phyloP scores from a whole-genome alignment of 768 basidiomycete species.

The Lanmaoa pseudosensibilis region DNA sequence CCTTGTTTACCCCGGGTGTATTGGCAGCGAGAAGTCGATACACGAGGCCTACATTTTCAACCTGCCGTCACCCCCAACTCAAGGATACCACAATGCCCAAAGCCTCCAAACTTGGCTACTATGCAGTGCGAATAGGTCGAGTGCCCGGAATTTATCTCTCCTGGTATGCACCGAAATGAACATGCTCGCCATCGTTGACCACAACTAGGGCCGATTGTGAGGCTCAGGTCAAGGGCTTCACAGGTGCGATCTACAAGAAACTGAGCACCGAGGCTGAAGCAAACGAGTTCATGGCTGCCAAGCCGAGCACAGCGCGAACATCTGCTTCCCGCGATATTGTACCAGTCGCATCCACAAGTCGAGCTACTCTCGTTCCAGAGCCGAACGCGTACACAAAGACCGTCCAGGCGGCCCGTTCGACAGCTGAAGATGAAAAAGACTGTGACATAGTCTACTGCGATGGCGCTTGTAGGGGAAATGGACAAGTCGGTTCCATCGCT shows the following conservation, averaged over 20 bases:
- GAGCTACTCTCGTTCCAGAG: neutral
- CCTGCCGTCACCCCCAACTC: neutral
- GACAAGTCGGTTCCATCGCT: constrained; percentile 60
- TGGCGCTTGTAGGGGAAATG: constrained; percentile 86
- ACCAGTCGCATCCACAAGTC: constrained; percentile 32
- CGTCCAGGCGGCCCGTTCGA: neutral
- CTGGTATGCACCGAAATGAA: constrained; percentile 55
- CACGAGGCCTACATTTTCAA: neutral
- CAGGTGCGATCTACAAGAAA: constrained; percentile 65
- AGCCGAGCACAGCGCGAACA: constrained; percentile 20
- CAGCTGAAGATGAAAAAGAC: constrained; percentile 27
- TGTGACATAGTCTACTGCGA: constrained; percentile 75
- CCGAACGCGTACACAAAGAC: neutral
- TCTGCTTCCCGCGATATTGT: constrained; percentile 5
- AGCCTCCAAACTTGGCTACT: constrained; percentile 51
- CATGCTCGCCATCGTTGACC: constrained; percentile 24
- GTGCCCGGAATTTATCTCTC: constrained; percentile 63
- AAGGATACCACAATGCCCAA: constrained; percentile 35
- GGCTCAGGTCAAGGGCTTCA: constrained; percentile 63
- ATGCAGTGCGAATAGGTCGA: constrained; percentile 71
- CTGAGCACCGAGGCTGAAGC: constrained; percentile 60
- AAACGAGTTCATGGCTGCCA: constrained; percentile 47
- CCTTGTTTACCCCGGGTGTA: neutral
- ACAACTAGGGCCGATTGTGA: constrained; percentile 67
- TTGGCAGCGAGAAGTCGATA: neutral